Evolutionary conservation across 345 rosid genomes (phyloP).

Genomic region (Populus davidiana): DNA sequence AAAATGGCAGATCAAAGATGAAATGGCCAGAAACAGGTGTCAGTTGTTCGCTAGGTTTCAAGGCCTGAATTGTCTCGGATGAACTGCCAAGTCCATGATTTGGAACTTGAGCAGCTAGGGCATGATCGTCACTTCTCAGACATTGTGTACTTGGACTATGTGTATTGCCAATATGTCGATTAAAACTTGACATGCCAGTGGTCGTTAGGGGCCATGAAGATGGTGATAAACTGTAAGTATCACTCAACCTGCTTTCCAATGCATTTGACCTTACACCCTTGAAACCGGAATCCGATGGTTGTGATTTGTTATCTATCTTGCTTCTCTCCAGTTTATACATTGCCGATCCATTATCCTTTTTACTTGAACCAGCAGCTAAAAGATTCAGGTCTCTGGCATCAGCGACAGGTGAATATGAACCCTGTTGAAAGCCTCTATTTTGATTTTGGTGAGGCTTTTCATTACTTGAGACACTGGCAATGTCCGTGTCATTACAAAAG

Average conservation of each 20-base stretch:
- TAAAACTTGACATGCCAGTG: constrained; percentile 7
- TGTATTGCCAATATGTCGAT: not conserved
- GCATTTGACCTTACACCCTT: constrained; percentile 1
- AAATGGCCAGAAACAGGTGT: constrained; percentile 14
- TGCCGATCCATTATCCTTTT: not conserved
- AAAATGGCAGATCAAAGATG: constrained; percentile 41
- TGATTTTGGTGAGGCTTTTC: constrained; percentile 2
- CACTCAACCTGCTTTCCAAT: constrained; percentile 4
- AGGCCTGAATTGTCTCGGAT: not conserved
- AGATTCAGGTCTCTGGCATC: constrained; percentile 6
- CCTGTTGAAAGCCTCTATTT: constrained; percentile 1
- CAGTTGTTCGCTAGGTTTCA: constrained; percentile 13
- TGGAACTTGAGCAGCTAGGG: constrained; percentile 2
- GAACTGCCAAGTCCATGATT: constrained; percentile 3
- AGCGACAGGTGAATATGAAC: not conserved
- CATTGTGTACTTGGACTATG: not conserved
- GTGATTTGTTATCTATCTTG: constrained; percentile 5
- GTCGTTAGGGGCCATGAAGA: constrained; percentile 7
- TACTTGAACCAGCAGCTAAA: constrained; percentile 6
- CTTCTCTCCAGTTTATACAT: not conserved
- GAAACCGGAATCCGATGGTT: not conserved
- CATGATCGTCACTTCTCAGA: constrained; percentile 4
- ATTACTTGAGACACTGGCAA: constrained; percentile 1
- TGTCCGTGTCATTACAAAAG: not conserved
- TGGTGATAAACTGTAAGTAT: not conserved